Percentiles rank a stretch among this genome's conserved stretches.
Evolutionary conservation across 768 basidiomycete genomes (phyloP).

Genomic region (Suillus weaverae): DNA sequence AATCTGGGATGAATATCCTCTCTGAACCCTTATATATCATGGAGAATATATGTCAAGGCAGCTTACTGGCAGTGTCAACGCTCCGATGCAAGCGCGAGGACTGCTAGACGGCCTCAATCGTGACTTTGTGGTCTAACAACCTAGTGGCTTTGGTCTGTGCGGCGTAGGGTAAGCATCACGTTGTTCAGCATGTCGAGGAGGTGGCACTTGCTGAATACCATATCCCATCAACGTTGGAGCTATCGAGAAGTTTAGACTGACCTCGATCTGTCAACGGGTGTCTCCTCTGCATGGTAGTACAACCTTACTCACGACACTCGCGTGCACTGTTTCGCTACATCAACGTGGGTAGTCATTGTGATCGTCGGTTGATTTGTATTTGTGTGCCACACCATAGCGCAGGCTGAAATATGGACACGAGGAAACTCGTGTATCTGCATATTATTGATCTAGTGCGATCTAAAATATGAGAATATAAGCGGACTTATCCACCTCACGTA

Average conservation of each 20-base stretch:
- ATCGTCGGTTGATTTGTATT: not conserved
- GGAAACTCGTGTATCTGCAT: not conserved
- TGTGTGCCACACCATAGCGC: not conserved
- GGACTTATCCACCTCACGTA: not conserved
- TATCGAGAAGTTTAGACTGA: not conserved
- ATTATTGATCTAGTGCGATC: not conserved
- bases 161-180: not conserved
- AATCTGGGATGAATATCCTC: too few relatives aligned
- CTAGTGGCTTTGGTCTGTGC: too few relatives aligned
- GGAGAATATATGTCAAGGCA: not conserved
- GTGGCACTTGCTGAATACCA: not conserved
- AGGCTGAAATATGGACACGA: too few relatives aligned
- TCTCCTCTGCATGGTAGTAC: not conserved
- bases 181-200: not conserved
- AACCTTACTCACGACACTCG: not conserved
- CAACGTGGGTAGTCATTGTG: too few relatives aligned
- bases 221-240: not conserved
- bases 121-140: not conserved
- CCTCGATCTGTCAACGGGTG: not conserved
- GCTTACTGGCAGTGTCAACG: too few relatives aligned
- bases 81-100: not conserved
- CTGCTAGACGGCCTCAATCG: not conserved
- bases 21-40: too few relatives aligned
- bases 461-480: not conserved
- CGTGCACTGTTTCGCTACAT: not conserved